Conservation (phyloP, 441 rosid species). For the Erodium texanum region DNA sequence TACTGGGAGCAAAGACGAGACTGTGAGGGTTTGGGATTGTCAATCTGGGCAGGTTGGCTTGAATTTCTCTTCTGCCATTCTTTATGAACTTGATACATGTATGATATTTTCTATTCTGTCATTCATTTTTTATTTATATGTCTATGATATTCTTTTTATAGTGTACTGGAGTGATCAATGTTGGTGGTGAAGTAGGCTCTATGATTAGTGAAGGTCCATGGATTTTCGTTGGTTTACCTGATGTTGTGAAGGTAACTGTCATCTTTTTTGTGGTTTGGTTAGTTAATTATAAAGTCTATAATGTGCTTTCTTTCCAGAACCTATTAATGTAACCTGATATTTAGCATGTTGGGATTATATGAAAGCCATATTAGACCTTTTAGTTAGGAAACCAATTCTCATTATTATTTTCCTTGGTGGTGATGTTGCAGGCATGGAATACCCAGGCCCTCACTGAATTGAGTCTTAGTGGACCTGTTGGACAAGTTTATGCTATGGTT, state of each 20-base stretch:
- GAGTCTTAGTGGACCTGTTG: constrained; percentile 87
- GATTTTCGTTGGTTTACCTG: constrained; percentile 81
- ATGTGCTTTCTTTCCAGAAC: background rate
- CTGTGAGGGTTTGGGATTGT: constrained; percentile 87
- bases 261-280: background rate
- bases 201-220: constrained; percentile 93
- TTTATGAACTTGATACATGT: background rate
- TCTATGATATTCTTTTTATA: constrained; percentile 23
- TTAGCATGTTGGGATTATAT: background rate
- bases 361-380: background rate
- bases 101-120: background rate
- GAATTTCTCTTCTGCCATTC: background rate
- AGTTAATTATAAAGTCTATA: background rate
- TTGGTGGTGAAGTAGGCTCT: constrained; percentile 92
- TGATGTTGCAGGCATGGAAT: constrained; percentile 70
- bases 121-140: background rate
- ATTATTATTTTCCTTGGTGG: constrained; percentile 10
- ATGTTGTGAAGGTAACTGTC: constrained; percentile 68
- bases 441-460: constrained; percentile 57
- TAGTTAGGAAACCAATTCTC: background rate
- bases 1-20: constrained; percentile 81
- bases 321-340: background rate
- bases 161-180: constrained; percentile 54
- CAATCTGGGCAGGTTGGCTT: constrained; percentile 78
- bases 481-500: constrained; percentile 85